A percentile compares a stretch with the other conserved stretches of the same genome.
These are phyloP conservation scores for Aspergillus funiculosus DNA, from an alignment of 495 filamentous ascomycete species.

Conservation along the genomic window DNA sequence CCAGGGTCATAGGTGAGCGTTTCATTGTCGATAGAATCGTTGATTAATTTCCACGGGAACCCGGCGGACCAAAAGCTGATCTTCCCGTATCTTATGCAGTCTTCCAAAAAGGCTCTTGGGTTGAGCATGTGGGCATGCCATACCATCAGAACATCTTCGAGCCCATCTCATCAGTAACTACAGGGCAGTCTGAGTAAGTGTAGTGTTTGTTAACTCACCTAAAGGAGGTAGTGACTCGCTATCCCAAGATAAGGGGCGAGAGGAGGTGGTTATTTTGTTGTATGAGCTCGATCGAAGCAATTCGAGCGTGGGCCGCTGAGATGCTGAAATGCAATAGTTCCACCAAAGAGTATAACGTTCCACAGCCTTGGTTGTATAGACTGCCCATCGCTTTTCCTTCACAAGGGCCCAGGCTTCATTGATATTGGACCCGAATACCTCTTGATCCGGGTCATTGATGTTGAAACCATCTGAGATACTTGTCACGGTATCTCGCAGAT, in stretches of 20 bases:
- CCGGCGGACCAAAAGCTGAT: slow-evolving; percentile 56
- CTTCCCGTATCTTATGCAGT: slow-evolving; percentile 60
- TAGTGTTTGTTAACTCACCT: slow-evolving; percentile 18
- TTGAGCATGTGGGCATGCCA: slow-evolving; percentile 88
- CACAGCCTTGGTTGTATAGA: slow-evolving; percentile 68
- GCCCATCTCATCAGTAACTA: slow-evolving; percentile 3
- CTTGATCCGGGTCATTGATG: slow-evolving; percentile 47
- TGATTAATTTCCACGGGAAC: slow-evolving; percentile 66
- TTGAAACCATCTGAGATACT: slow-evolving; percentile 61
- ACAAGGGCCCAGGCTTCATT: slow-evolving; percentile 41
- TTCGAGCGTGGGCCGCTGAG: slow-evolving; percentile 7
- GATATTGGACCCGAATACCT: slow-evolving; percentile 13
- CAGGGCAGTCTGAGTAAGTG: not conserved
- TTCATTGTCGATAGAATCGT: slow-evolving; percentile 56
- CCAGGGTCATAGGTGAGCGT: slow-evolving; percentile 58
- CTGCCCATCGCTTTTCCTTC: slow-evolving; percentile 73
- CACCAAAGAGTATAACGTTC: slow-evolving; percentile 74
- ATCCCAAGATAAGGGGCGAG: slow-evolving; percentile 11
- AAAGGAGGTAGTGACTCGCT: slow-evolving; percentile 27
- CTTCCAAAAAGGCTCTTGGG: slow-evolving; percentile 70
- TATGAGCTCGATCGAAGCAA: slow-evolving; percentile 11
- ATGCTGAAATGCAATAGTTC: slow-evolving; percentile 25
- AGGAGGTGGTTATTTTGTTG: slow-evolving; percentile 11
- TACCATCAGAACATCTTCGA: slow-evolving; percentile 76
- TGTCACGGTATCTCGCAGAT: slow-evolving; percentile 59